A percentile compares a stretch with the other conserved stretches of the same genome.
Evolutionary conservation across 495 filamentous ascomycete species (phyloP).

Genomic region (Jackrogersella minutella): DNA sequence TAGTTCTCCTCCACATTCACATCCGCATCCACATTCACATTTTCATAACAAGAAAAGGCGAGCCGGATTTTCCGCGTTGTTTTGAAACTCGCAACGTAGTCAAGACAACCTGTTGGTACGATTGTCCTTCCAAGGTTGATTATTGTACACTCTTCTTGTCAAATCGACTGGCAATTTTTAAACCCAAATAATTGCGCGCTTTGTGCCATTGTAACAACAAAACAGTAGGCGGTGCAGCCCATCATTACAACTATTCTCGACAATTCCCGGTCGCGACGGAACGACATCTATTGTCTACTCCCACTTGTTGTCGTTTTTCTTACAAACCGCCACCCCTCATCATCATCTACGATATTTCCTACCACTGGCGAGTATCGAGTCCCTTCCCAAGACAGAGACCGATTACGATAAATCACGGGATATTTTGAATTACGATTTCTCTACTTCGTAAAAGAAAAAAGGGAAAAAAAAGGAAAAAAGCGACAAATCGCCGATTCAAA

Average conservation of each 20-base stretch:
- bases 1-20: conserved; percentile 2
- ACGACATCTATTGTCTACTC: conserved; percentile 29
- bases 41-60: conserved; percentile 6
- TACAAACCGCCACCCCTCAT: conserved; percentile 17
- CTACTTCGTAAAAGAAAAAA: not conserved
- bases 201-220: conserved; percentile 38
- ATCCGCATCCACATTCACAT: not conserved
- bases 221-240: conserved; percentile 22
- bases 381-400: conserved; percentile 25
- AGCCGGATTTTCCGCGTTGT: conserved; percentile 32
- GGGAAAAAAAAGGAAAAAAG: too few species aligned
- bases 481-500: conserved; percentile 18
- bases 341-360: conserved; percentile 20
- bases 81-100: conserved; percentile 23
- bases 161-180: conserved; percentile 28
- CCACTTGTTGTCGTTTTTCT: conserved; percentile 2
- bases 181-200: conserved; percentile 30
- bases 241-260: conserved; percentile 29
- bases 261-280: conserved; percentile 29
- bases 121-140: too few species aligned
- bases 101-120: conserved; percentile 18
- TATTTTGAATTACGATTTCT: conserved; percentile 30
- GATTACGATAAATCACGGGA: conserved; percentile 26
- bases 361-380: conserved; percentile 35
- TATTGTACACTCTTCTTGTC: too few species aligned